Evolutionary conservation across 1,139 yeast genomes (phyloP).

Genomic region (Lodderomyces metapsilosis): DNA sequence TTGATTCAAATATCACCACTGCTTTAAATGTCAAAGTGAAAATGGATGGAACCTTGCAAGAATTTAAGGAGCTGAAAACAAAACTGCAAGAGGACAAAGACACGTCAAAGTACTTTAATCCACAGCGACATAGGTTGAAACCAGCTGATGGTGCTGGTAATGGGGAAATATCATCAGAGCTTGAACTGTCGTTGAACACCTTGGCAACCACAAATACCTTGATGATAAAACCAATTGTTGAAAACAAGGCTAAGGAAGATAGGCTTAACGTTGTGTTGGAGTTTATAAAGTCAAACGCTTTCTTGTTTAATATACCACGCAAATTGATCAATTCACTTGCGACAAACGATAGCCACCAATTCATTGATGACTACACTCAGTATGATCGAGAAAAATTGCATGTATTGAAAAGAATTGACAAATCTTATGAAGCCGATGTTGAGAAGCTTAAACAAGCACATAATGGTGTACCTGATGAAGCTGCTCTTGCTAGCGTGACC

Average conservation of each 20-base stretch:
- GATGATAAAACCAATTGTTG: conserved; percentile 73
- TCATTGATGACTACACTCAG: conserved; percentile 66
- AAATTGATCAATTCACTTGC: conserved; percentile 52
- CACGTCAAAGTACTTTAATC: conserved; percentile 38
- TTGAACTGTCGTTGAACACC: conserved; percentile 46
- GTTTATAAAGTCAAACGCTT: conserved; percentile 59
- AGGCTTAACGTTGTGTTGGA: conserved; percentile 60
- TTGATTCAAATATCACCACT: conserved; percentile 70
- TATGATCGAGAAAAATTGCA: conserved; percentile 33
- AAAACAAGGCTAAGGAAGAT: conserved; percentile 58
- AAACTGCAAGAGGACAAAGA: conserved; percentile 38
- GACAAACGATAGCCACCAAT: conserved; percentile 64
- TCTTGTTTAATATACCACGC: conserved; percentile 72
- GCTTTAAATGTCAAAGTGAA: conserved; percentile 74
- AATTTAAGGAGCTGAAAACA: conserved; percentile 37
- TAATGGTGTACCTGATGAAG: neutral
- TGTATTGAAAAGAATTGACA: neutral
- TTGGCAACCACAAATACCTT: conserved; percentile 61
- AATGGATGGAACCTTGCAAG: conserved; percentile 37
- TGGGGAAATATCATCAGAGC: conserved; percentile 22
- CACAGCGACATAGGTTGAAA: conserved; percentile 22
- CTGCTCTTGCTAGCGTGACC: conserved; percentile 13
- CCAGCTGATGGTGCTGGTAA: conserved; percentile 14
- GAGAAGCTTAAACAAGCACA: neutral
- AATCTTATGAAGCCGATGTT: neutral